Evolutionary conservation across 129 eudicot species (phyloP).

Genomic region (Saposhnikovia divaricata): DNA sequence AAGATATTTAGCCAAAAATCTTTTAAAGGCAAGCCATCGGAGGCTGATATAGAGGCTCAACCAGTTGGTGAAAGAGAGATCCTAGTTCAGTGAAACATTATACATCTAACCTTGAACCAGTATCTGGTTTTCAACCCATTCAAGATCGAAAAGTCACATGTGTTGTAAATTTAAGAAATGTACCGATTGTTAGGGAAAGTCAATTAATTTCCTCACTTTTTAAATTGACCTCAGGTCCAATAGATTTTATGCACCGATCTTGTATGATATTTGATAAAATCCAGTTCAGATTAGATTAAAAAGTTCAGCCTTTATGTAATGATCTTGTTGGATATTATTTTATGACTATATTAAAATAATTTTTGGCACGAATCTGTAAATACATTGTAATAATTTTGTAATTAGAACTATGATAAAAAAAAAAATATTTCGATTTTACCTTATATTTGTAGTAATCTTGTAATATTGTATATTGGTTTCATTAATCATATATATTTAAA

Average conservation of each 20-base stretch:
- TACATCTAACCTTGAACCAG: neutral
- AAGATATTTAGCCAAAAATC: slow-evolving; percentile 64
- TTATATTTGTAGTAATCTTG: too few species aligned
- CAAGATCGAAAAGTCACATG: neutral
- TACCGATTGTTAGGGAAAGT: neutral
- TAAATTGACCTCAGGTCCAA: neutral
- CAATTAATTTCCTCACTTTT: neutral
- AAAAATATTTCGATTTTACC: too few species aligned
- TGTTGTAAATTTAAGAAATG: neutral
- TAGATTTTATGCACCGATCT: neutral
- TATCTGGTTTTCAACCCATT: neutral
- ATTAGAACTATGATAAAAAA: too few species aligned
- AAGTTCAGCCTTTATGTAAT: too few species aligned
- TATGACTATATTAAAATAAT: too few species aligned
- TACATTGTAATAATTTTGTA: too few species aligned
- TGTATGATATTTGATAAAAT: neutral
- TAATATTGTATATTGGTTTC: too few species aligned
- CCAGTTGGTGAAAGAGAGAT: slow-evolving; percentile 34
- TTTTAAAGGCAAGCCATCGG: slow-evolving; percentile 30
- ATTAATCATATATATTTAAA: too few species aligned
- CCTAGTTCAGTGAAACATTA: slow-evolving; percentile 26
- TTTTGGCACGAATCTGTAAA: too few species aligned
- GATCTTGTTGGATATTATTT: too few species aligned
- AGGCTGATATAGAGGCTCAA: slow-evolving; percentile 44
- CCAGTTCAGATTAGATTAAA: neutral